Evolutionary conservation across 2,329 filamentous ascomycete genomes (phyloP).

Genomic region (Ampelomyces quisqualis): DNA sequence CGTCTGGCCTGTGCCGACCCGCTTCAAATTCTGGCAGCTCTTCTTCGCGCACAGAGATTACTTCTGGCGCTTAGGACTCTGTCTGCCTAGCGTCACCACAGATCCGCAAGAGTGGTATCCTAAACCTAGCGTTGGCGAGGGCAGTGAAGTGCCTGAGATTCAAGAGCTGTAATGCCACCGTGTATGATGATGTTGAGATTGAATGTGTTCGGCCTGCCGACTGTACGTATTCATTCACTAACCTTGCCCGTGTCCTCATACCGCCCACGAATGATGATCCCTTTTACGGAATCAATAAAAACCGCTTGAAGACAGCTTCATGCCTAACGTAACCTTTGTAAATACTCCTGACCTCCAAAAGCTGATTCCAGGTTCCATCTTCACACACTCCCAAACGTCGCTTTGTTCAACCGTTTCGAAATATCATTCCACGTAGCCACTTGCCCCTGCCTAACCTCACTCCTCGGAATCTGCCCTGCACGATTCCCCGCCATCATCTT

Average conservation of each 20-base stretch:
- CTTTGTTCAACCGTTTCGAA: constrained; percentile 33
- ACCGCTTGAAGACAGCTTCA: too few species aligned
- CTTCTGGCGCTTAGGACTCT: constrained; percentile 90
- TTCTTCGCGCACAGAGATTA: constrained; percentile 95
- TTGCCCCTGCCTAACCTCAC: constrained; percentile 18
- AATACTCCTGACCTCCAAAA: too few species aligned
- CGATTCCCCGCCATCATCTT: not conserved
- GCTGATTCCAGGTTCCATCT: too few species aligned
- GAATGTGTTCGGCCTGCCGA: too few species aligned
- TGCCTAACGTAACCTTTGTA: too few species aligned
- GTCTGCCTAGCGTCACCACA: constrained; percentile 68
- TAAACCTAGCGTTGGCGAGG: too few species aligned
- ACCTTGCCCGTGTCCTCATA: too few species aligned
- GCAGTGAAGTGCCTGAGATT: constrained; percentile 16
- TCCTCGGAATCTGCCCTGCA: constrained; percentile 5
- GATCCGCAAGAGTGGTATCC: constrained; percentile 66
- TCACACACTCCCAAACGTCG: constrained; percentile 7
- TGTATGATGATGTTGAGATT: too few species aligned
- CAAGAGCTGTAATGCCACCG: not conserved
- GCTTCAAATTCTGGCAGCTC: constrained; percentile 82
- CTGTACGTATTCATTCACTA: too few species aligned
- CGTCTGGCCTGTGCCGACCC: constrained; percentile 49
- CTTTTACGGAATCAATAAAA: too few species aligned
- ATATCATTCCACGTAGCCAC: constrained; percentile 39
- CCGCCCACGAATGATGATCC: too few species aligned